Base-by-base conservation (phyloP, 2,329 filamentous ascomycete genomes). In the Mycogone perniciosa region DNA sequence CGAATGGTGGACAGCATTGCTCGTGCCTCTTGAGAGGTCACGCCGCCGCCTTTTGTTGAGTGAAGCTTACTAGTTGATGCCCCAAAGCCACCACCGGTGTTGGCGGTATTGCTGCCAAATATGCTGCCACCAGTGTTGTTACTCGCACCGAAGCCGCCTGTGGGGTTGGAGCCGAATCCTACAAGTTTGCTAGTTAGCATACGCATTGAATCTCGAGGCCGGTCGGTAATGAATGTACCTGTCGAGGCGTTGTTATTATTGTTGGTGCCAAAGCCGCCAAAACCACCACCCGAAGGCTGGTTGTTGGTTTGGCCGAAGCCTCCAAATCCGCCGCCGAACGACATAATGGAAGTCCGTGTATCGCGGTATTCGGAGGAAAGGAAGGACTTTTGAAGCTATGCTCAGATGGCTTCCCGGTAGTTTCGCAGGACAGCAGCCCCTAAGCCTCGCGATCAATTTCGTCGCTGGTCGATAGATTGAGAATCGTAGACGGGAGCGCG, bases 291-390 rank as follows among this genome's bases (percentile, higher is more conserved):
- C 61, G 67, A 58, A 53, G 64, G 59, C 40, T 61, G 54, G 43
- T 60, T 57, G 39, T 77, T 81, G 57, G 75, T 77, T 62, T 76
- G 74, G 69, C 80, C 80, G 69, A 85, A 85, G 72, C 79, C 77
- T 51, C 74, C 73, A 52, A 70, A 70, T 61, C 76, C 76, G 57
- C 73, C 71, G 60, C 74, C 73, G 60, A 80, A 79, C 62, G 79
- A 79, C 79, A 82, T 82, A 63, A 49, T 54, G 42, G 48, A 43
- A 57, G 47, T 53, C 41, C 45, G 53, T 46, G 45, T 52, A 38
- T 57, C 50, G 57, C 53, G 57, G 52, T 54, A 51, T 50, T 57
- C 51, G 57, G 54, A 48, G 51, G 47, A 33, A 38, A 39, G 34
- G 38, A 40, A 10, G 34, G 54, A 50, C 53, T 34, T 47, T 52